Evolutionary conservation across 2,329 filamentous ascomycete species (phyloP).

Genomic region (Sclerotinia trifoliorum): DNA sequence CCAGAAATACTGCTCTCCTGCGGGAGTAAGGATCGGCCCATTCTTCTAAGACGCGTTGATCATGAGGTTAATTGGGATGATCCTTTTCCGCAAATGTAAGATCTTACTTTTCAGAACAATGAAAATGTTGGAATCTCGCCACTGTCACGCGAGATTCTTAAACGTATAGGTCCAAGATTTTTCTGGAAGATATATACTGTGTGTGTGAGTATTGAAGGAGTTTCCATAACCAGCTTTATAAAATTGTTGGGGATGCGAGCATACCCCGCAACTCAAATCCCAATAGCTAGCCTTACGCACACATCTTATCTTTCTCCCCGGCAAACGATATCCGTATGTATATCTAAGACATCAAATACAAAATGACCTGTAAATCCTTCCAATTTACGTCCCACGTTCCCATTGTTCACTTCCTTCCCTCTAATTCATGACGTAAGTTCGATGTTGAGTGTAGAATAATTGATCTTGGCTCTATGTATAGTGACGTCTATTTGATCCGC

Average conservation of each 20-base stretch:
- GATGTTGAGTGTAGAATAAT: background rate
- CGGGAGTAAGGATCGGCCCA: background rate
- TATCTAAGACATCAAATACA: background rate
- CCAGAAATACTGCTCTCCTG: background rate
- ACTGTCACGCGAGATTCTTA: background rate
- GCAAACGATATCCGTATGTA: constrained; percentile 9
- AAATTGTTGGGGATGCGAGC: background rate
- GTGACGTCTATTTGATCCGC: constrained; percentile 16
- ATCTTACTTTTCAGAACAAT: background rate
- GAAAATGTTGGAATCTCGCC: background rate
- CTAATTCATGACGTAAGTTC: constrained; percentile 2
- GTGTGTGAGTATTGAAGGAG: background rate
- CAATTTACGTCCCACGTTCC: background rate
- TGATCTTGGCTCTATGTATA: constrained; percentile 13
- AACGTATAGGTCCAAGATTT: background rate
- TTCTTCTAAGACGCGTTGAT: background rate
- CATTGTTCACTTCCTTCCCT: background rate
- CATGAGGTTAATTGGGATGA: background rate
- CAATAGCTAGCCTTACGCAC: background rate
- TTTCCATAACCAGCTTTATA: background rate
- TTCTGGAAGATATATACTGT: background rate
- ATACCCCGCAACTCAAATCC: background rate
- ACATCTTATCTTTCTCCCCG: background rate
- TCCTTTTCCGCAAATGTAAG: background rate
- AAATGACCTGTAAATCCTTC: background rate